Evolutionary conservation across 228 moss, liverwort and hornwort genomes (phyloP).

Genomic region (Sphagnum magellanicum): DNA sequence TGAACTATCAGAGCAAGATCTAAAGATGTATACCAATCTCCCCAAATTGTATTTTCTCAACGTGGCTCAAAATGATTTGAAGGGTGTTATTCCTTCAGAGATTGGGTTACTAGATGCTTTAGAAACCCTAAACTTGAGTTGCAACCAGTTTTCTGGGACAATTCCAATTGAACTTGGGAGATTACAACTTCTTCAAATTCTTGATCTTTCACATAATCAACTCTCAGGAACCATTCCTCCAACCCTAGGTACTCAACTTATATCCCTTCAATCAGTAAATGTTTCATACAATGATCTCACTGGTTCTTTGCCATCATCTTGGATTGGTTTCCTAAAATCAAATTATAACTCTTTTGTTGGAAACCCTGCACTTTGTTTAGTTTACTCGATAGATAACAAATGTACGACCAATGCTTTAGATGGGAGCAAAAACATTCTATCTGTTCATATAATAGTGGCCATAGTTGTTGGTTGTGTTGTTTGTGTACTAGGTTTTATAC

Average conservation of each 20-base stretch:
- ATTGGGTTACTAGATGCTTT: constrained; percentile 3
- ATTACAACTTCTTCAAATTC: constrained; percentile 1
- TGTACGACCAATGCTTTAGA: background rate
- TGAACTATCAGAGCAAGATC: constrained; percentile 4
- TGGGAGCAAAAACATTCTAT: background rate
- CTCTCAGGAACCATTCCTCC: constrained; percentile 14
- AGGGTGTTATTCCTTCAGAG: constrained; percentile 12
- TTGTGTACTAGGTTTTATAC: constrained; percentile 3
- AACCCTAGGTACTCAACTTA: background rate
- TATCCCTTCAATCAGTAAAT: constrained; percentile 3
- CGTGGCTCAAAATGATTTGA: constrained; percentile 12
- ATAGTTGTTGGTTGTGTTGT: background rate
- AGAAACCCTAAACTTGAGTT: constrained; percentile 3
- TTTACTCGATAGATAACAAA: constrained; percentile 1
- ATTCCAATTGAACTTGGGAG: constrained; percentile 9
- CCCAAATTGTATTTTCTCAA: constrained; percentile 1
- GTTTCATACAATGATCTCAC: constrained; percentile 16
- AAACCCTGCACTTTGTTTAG: background rate
- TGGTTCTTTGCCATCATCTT: constrained; percentile 2
- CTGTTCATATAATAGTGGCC: background rate
- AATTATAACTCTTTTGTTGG: constrained; percentile 5
- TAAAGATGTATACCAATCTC: background rate
- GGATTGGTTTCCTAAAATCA: background rate
- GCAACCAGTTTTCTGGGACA: constrained; percentile 3
- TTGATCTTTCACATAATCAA: constrained; percentile 15